Base-by-base conservation (phyloP, 164 flowering plant species). In the Vitis cinerea region DNA sequence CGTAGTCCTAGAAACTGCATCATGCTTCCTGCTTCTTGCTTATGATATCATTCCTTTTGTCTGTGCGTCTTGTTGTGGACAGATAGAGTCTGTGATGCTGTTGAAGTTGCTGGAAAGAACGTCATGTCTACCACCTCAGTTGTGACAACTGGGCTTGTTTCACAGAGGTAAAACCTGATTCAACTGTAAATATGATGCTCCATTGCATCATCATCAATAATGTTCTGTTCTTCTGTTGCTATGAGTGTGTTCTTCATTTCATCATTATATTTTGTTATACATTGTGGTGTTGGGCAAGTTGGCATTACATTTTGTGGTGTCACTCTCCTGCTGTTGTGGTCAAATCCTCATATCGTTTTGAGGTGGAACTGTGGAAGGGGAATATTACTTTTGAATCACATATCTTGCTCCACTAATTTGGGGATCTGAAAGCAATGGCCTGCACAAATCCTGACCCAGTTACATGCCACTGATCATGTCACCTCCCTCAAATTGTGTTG, bases 71-170 rank as follows among this genome's bases (percentile, higher is more conserved):
- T 0, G 0, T 14, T 12, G 23, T 55, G 5, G 50, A 71, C 84
- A 90, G 98, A 75, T 64, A 92, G 83, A 72, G 84, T 94, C 1
- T 89, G 88, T 71, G 98, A 92, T 82, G 98, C 98, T 48, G 87
- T 87, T 72, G 99, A 94, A 80, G 89, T 90, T 10, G 87, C 95
- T 68, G 95, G 97, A 62, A 91, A 75, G 81, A 91, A 87, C 69
- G 92, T 94, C 61, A 75, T 94, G 90, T 87, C 97, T 4, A 92
- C 99, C n/a, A 64, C 97, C 16, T 85, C 97, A 2, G 81, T 72
- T 61, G 97, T 94, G 68, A 92, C 97, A 19, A 89, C 97, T 4
- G 90, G 85, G 31, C 88, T 94, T 37, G 96, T 94, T 68, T 82
- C 88, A 2, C 90, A 87, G 11, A 92, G 84, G 97, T 91, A 84